Base-by-base conservation (phyloP, 2,329 filamentous ascomycete genomes). In the Phaeosphaeria sp. region DNA sequence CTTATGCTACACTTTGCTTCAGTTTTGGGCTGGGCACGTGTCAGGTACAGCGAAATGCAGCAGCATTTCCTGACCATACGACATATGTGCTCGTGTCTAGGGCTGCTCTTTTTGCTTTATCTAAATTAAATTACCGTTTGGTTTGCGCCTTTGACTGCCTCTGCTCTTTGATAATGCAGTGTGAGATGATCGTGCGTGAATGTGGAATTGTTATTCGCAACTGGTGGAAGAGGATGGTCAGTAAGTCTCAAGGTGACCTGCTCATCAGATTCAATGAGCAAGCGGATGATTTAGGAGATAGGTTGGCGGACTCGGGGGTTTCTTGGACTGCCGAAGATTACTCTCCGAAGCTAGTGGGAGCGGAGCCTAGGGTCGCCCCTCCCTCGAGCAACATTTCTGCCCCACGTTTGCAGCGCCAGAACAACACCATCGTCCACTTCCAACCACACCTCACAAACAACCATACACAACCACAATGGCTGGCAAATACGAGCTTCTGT, bases 401-500 rank as follows among this genome's bases (percentile, higher is more conserved):
- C 58, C 63, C 60, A 60, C 65, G 55, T 56, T 27, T 54, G 62
- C 54, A 55, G 49, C 54, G 50, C 46, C 51, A 54, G 58, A 55
- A 64, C 60, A 60, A 52, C 65, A 66, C 62, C 55, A 46, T 42
- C 23, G 33, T 41, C 30, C 46, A 52, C 21, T 56, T 42, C 46
- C 52, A n/a, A 18, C 43, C 58, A 20, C 53, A 43, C 22, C 51
- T 15, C 30, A 36, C 30, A 36, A 36, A 36, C 30, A 15, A 6
- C 6, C 41, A 52, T 49, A n/a, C 44, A 61, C 30, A 56, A 46
- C 54, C 49, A 81, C 72, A 74, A 96, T 96, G 92, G 85, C 91
- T 76, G 90, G 93, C 82, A 89, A 93, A 80, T 98, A 90, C 83
- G 85, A 91, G 80, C 90, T 99, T 73, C 86, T 98, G 75, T 95